Conservation (phyloP, 2,329 filamentous ascomycete genomes). For the Rachicladosporium sp. region DNA sequence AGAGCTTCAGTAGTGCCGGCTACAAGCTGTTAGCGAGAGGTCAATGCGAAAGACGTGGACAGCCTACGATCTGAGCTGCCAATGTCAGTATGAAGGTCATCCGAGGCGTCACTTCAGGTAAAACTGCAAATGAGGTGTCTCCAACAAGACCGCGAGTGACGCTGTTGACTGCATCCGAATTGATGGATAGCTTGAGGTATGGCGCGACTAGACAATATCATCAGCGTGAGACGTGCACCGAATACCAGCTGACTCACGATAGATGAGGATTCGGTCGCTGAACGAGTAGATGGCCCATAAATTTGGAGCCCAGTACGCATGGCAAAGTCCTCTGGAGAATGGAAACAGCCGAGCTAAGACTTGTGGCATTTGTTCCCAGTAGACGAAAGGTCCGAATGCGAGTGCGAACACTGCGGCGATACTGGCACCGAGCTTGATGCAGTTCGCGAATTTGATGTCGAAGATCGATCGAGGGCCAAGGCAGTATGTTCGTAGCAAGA, state of each 20-base stretch:
- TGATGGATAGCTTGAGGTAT: constrained; percentile 60
- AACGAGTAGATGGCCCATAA: constrained; percentile 97
- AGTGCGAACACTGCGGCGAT: constrained; percentile 58
- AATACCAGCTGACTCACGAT: constrained; percentile 41
- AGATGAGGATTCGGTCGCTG: constrained; percentile 68
- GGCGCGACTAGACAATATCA: constrained; percentile 53
- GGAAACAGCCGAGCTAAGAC: constrained; percentile 78
- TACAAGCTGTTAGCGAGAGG: constrained; percentile 16
- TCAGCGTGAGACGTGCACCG: no score
- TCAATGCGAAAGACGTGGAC: no score
- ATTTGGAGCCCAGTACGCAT: constrained; percentile 98
- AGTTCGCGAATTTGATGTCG: constrained; percentile 63
- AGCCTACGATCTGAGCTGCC: constrained; percentile 55
- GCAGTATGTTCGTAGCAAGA: constrained; percentile 79
- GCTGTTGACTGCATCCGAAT: constrained; percentile 65
- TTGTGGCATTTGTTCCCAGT: constrained; percentile 72
- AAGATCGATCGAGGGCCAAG: constrained; percentile 66
- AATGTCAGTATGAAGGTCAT: constrained; percentile 75
- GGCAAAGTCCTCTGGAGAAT: constrained; percentile 84
- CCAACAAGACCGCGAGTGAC: constrained; percentile 88
- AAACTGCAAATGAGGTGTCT: constrained; percentile 83
- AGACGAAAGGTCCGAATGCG: constrained; percentile 83
- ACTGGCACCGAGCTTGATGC: constrained; percentile 66
- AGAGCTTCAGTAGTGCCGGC: constrained; percentile 70
- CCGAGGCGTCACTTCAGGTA: constrained; percentile 72